A percentile compares a stretch with the other conserved stretches of the same genome.
Evolutionary conservation across 208 protist species (phyloP).

Genomic region (Willaertia magna): DNA sequence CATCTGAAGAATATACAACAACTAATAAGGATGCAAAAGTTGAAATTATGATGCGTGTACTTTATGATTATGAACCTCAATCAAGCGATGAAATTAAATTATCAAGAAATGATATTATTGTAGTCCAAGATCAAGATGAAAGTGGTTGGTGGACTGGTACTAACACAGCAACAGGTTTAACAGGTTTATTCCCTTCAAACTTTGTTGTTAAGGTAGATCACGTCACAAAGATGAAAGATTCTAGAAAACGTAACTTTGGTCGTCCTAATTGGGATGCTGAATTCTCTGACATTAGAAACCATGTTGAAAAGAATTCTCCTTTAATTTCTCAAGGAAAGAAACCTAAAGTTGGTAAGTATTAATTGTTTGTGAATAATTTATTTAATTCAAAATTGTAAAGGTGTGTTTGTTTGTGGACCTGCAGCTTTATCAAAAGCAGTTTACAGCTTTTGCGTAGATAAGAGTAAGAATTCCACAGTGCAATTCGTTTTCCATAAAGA

Average conservation of each 20-base stretch:
- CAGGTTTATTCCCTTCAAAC: background rate
- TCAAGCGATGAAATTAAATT: background rate
- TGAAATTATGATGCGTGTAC: background rate
- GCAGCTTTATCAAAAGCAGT: background rate
- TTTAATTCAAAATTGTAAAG: too few relatives aligned
- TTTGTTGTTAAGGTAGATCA: background rate
- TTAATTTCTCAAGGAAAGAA: background rate
- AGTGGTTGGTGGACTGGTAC: slow-evolving; percentile 4
- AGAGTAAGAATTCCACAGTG: background rate
- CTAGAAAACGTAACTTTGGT: background rate
- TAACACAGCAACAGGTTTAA: background rate
- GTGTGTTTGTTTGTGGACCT: slow-evolving; percentile 10
- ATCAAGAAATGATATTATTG: background rate
- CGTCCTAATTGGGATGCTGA: slow-evolving; percentile 2
- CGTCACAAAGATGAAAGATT: background rate
- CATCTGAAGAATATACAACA: background rate
- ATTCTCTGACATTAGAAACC: background rate
- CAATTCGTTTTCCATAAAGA: background rate
- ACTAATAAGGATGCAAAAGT: background rate
- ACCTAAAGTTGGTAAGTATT: background rate
- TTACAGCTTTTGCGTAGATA: background rate
- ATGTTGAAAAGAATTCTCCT: background rate
- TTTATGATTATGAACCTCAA: background rate
- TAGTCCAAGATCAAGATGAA: background rate
- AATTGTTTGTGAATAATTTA: background rate